phyloP scores from a whole-genome alignment of 345 rosid species.

The Isatis tinctoria region DNA sequence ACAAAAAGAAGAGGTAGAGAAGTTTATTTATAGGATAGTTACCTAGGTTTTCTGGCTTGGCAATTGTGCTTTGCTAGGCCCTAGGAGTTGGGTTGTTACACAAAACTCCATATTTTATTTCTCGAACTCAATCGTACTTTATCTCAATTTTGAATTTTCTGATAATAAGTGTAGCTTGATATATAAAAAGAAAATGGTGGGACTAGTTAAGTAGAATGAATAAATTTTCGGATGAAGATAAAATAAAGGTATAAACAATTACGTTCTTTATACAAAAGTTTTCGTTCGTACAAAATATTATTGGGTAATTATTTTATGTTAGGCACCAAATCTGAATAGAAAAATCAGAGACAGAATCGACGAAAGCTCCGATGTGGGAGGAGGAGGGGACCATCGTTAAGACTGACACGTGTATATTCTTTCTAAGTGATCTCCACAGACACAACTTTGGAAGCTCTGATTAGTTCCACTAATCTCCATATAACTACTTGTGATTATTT shows the following conservation, averaged over 20 bases:
- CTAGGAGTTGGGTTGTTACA: too few species aligned
- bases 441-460: constrained; percentile 14
- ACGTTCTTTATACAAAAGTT: background rate
- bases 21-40: too few species aligned
- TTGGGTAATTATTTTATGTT: background rate
- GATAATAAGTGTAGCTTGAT: too few species aligned
- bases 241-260: background rate
- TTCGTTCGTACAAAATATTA: background rate
- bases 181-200: too few species aligned
- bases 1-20: too few species aligned
- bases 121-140: background rate
- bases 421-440: constrained; percentile 19
- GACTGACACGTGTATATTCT: constrained; percentile 27
- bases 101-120: background rate
- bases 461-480: constrained; percentile 29
- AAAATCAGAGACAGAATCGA: constrained; percentile 17
- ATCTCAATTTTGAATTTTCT: too few species aligned
- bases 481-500: constrained; percentile 14
- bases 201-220: too few species aligned
- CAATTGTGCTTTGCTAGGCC: too few species aligned
- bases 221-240: background rate
- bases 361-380: constrained; percentile 34
- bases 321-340: constrained; percentile 4
- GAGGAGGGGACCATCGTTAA: constrained; percentile 29
- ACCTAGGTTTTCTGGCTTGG: too few species aligned